A percentile compares a stretch with the other conserved stretches of the same genome.
Evolutionary conservation across 2,329 filamentous ascomycete species (phyloP).

Genomic region (Cordyceps cicadae): DNA sequence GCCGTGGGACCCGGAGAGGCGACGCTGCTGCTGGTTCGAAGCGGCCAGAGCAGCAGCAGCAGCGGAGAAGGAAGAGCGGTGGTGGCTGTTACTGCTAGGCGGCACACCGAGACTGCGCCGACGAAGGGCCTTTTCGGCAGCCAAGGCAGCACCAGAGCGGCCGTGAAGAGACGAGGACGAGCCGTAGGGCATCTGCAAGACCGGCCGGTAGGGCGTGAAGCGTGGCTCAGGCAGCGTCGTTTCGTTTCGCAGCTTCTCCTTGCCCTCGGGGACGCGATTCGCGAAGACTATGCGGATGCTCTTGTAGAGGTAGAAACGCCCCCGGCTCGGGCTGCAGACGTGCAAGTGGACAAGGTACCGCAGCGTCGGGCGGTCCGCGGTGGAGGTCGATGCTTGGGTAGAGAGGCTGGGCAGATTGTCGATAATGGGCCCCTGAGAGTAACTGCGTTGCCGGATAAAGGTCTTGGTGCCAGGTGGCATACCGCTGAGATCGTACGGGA

Average conservation of each 20-base stretch:
- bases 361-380: constrained; percentile 57
- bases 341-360: constrained; percentile 89
- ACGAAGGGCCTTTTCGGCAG: constrained; percentile 51
- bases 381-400: constrained; percentile 13
- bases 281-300: constrained; percentile 92
- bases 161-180: constrained; percentile 16
- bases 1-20: constrained; percentile 4
- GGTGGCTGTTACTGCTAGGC: constrained; percentile 25
- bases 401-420: constrained; percentile 46
- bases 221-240: constrained; percentile 80
- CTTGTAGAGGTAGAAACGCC: constrained; percentile 84
- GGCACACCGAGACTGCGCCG: constrained; percentile 48
- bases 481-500: constrained; percentile 84
- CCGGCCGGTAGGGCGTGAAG: constrained; percentile 75
- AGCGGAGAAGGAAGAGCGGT: constrained; percentile 23
- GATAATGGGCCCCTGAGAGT: constrained; percentile 77
- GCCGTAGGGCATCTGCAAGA: constrained; percentile 41
- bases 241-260: constrained; percentile 86
- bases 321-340: constrained; percentile 78
- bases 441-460: constrained; percentile 88
- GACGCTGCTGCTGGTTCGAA: constrained; percentile 9
- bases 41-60: constrained; percentile 9
- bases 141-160: constrained; percentile 38
- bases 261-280: constrained; percentile 89
- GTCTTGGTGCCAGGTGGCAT: constrained; percentile 96